A percentile compares a stretch with the other conserved stretches of the same genome.
These are phyloP conservation scores for Talaromyces sp. DNA, from an alignment of 2,329 filamentous ascomycete genomes.

Conservation along the genomic window DNA sequence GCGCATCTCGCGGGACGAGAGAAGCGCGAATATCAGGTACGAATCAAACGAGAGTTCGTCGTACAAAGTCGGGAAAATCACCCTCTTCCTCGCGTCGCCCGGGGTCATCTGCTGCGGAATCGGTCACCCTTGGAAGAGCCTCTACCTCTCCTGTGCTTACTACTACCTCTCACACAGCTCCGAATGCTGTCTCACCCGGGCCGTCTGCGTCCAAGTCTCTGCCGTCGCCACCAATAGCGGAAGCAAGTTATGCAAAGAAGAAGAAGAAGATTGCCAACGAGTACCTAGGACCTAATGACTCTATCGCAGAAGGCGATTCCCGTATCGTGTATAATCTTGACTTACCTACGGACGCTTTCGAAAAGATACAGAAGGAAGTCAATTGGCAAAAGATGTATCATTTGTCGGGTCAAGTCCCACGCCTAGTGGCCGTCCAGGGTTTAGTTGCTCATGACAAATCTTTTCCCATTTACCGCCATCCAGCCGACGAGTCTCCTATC, in stretches of 20 bases:
- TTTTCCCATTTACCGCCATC: constrained; percentile 91
- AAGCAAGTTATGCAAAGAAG: constrained; percentile 19
- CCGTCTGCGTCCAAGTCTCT: not conserved
- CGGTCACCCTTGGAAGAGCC: not conserved
- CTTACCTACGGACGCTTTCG: constrained; percentile 61
- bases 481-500: constrained; percentile 80
- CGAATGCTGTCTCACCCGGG: not conserved
- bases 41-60: constrained; percentile 9
- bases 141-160: constrained; percentile 18
- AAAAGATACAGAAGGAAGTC: constrained; percentile 70
- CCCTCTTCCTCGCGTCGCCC: constrained; percentile 17
- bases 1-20: constrained; percentile 10
- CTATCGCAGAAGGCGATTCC: constrained; percentile 78
- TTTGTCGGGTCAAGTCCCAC: constrained; percentile 84
- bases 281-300: constrained; percentile 50
- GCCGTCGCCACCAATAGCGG: not conserved
- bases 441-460: constrained; percentile 63
- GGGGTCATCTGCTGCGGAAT: constrained; percentile 1
- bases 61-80: constrained; percentile 11
- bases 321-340: constrained; percentile 70
- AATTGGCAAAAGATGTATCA: constrained; percentile 91
- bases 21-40: constrained; percentile 3
- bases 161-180: not conserved
- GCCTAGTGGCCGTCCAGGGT: constrained; percentile 87
- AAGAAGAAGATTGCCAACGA: constrained; percentile 24